Conservation (phyloP, 2,329 filamentous ascomycete genomes). For the Penicillium occitanis region DNA sequence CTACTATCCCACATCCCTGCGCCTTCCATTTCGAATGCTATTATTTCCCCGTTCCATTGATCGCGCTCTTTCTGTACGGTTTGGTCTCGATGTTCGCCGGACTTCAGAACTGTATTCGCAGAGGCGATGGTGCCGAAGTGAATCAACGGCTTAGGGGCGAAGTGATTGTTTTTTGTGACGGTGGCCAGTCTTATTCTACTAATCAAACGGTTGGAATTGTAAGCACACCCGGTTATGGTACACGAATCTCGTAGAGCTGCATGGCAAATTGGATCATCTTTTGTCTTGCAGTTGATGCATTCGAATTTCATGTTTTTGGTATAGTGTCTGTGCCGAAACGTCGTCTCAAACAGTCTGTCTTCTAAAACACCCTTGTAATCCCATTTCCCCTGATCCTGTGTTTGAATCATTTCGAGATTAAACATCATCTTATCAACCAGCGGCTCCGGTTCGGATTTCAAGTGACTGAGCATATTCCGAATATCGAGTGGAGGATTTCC, state of each 20-base stretch:
- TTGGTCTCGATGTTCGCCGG: slow-evolving; percentile 12
- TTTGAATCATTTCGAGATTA: background rate
- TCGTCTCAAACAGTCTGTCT: slow-evolving; percentile 5
- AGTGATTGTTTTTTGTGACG: background rate
- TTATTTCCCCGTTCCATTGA: background rate
- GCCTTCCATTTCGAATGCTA: slow-evolving; percentile 19
- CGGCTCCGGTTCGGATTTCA: slow-evolving; percentile 1
- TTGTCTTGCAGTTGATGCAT: slow-evolving; percentile 2
- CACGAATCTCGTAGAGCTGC: slow-evolving; percentile 6
- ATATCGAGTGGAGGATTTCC: slow-evolving; percentile 15
- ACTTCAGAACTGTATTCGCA: slow-evolving; percentile 12
- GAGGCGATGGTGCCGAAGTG: slow-evolving; percentile 16
- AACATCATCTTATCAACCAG: background rate
- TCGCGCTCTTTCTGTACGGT: slow-evolving; percentile 3
- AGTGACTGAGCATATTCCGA: slow-evolving; percentile 3
- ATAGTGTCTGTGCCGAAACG: slow-evolving; percentile 14
- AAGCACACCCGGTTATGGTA: background rate
- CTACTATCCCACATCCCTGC: slow-evolving; percentile 18
- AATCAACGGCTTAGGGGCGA: background rate
- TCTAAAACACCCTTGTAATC: slow-evolving; percentile 1
- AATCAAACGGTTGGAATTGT: background rate
- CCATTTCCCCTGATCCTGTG: background rate
- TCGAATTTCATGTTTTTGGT: background rate
- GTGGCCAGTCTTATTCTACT: background rate
- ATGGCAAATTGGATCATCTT: slow-evolving; percentile 4